phyloP scores from a whole-genome alignment of 192 early-diverging fungal genomes.

The Piromyces finnis region DNA sequence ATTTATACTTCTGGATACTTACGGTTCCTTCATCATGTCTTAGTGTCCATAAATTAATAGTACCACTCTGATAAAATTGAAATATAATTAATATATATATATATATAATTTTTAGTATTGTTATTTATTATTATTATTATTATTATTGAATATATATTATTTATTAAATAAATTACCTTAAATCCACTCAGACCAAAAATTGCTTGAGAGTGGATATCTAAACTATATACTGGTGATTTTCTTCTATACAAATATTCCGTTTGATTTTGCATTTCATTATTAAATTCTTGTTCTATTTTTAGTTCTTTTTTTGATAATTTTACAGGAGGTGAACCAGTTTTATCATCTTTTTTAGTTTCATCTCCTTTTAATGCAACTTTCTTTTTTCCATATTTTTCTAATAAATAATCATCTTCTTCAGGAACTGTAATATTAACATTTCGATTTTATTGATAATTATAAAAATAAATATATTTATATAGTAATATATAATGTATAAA shows the following conservation, averaged over 20 bases:
- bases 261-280: constrained; percentile 34
- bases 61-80: constrained; percentile 33
- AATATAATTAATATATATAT: too few relatives aligned
- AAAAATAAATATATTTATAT: too few relatives aligned
- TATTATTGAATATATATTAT: too few relatives aligned
- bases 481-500: too few relatives aligned
- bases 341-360: not conserved
- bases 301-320: constrained; percentile 5
- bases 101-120: too few relatives aligned
- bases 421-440: not conserved
- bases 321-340: constrained; percentile 1
- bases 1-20: constrained; percentile 1
- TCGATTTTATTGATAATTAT: too few relatives aligned
- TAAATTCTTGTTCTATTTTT: constrained; percentile 3
- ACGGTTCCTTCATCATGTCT: constrained; percentile 84
- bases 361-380: not conserved
- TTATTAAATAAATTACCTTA: constrained; percentile 20
- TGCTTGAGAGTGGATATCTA: constrained; percentile 85
- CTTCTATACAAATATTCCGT: not conserved
- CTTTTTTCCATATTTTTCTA: not conserved
- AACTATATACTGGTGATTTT: constrained; percentile 69
- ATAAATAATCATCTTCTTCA: not conserved
- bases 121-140: not conserved
- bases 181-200: constrained; percentile 64
- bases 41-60: constrained; percentile 70